These are phyloP conservation scores for Ceratocystis destructans DNA, from an alignment of 2,329 filamentous ascomycete genomes.

Conservation along the genomic window DNA sequence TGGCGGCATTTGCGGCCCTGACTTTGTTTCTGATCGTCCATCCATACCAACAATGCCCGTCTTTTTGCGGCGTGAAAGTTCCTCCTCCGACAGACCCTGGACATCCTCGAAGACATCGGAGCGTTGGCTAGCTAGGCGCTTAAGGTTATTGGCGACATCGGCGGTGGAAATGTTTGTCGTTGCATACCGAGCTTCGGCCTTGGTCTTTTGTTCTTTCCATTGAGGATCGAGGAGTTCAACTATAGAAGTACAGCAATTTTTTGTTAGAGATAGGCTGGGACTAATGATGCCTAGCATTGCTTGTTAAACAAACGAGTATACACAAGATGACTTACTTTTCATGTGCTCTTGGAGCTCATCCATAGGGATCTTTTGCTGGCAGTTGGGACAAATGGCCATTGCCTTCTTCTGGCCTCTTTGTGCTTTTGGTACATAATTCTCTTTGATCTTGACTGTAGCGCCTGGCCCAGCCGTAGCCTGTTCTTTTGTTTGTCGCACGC, in stretches of 20 bases:
- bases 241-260: conserved; percentile 25
- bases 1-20: conserved; percentile 16
- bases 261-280: conserved; percentile 26
- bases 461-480: conserved; percentile 62
- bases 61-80: conserved; percentile 60
- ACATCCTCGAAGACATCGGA: conserved; percentile 72
- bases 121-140: conserved; percentile 80
- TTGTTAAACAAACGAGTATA: neutral
- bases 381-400: conserved; percentile 79
- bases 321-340: conserved; percentile 48
- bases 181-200: conserved; percentile 68
- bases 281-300: neutral
- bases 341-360: conserved; percentile 86
- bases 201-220: conserved; percentile 92
- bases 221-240: conserved; percentile 85
- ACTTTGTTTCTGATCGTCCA: conserved; percentile 8
- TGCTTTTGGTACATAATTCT: conserved; percentile 80
- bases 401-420: conserved; percentile 55
- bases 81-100: conserved; percentile 60
- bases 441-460: conserved; percentile 74
- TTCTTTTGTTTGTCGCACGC: conserved; percentile 52
- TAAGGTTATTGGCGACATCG: conserved; percentile 87
- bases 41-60: conserved; percentile 36
- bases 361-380: conserved; percentile 75
- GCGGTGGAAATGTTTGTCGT: conserved; percentile 75